Evolutionary conservation across 2,329 filamentous ascomycete species (phyloP).

Genomic region (Incumbomyces delicatus): DNA sequence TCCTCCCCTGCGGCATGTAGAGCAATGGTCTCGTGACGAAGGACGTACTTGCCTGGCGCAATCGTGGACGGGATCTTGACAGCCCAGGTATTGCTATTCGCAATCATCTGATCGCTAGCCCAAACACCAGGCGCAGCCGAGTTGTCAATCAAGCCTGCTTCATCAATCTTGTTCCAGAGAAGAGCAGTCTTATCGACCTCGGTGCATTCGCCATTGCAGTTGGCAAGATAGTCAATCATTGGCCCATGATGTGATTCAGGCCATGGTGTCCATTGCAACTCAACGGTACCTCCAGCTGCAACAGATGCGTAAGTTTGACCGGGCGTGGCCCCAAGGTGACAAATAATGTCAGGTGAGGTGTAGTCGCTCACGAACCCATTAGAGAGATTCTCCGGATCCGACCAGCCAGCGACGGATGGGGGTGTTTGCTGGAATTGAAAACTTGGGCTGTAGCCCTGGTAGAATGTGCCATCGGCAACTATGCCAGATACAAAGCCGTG

Average conservation of each 20-base stretch:
- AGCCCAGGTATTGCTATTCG: slow-evolving; percentile 43
- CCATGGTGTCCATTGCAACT: slow-evolving; percentile 56
- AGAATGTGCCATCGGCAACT: slow-evolving; percentile 29
- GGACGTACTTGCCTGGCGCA: slow-evolving; percentile 43
- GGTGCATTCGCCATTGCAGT: slow-evolving; percentile 49
- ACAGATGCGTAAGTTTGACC: slow-evolving; percentile 44
- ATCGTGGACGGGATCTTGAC: slow-evolving; percentile 40
- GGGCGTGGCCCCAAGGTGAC: slow-evolving; percentile 49
- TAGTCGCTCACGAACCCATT: slow-evolving; percentile 47
- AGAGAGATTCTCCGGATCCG: slow-evolving; percentile 35
- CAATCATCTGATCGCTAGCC: slow-evolving; percentile 46
- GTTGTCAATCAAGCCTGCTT: slow-evolving; percentile 42
- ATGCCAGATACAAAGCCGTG: slow-evolving; percentile 29
- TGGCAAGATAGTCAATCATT: slow-evolving; percentile 55
- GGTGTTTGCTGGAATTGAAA: slow-evolving; percentile 19
- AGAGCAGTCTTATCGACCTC: slow-evolving; percentile 44
- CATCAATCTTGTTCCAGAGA: slow-evolving; percentile 56
- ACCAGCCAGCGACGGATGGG: slow-evolving; percentile 25
- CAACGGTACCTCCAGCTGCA: slow-evolving; percentile 49
- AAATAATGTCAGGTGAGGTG: slow-evolving; percentile 46
- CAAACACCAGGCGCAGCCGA: slow-evolving; percentile 38
- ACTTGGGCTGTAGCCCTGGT: slow-evolving; percentile 24
- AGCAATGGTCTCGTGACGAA: slow-evolving; percentile 48
- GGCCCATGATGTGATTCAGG: slow-evolving; percentile 56
- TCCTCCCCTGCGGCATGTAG: slow-evolving; percentile 38